A percentile compares a stretch with the other conserved stretches of the same genome.
These are phyloP conservation scores for Asclepias syriaca DNA, from an alignment of 257 asterid species.

Conservation along the genomic window DNA sequence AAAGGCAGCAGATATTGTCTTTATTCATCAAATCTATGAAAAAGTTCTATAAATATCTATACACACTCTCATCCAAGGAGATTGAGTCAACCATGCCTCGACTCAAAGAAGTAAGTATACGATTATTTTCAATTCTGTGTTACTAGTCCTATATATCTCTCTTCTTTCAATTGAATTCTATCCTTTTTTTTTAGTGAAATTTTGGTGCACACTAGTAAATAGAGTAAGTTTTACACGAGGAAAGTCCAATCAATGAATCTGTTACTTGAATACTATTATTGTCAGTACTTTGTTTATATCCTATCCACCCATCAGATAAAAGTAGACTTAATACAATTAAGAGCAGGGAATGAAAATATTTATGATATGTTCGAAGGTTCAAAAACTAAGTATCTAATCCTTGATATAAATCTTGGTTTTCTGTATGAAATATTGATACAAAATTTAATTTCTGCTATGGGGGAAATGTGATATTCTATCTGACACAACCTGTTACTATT, in stretches of 20 bases:
- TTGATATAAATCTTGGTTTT: not conserved
- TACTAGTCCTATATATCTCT: not conserved
- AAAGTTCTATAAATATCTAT: constrained; percentile 56
- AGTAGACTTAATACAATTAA: no score
- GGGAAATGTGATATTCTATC: not conserved
- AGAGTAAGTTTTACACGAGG: not conserved
- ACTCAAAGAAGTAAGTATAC: constrained; percentile 47
- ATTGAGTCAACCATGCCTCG: constrained; percentile 45
- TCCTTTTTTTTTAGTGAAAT: not conserved
- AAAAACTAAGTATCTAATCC: not conserved
- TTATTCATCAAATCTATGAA: constrained; percentile 64
- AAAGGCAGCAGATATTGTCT: constrained; percentile 66
- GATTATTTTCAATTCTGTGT: not conserved
- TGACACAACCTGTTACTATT: not conserved
- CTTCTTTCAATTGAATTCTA: not conserved
- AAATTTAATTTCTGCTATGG: not conserved
- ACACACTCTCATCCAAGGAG: constrained; percentile 37
- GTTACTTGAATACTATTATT: not conserved
- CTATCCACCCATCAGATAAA: no score
- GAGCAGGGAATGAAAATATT: no score
- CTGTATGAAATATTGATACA: not conserved
- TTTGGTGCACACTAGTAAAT: not conserved
- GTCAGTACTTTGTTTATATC: no score
- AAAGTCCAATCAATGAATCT: not conserved
- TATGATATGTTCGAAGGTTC: not conserved